Percentiles rank a stretch among this genome's conserved stretches.
These are phyloP conservation scores for Saccharomyces hybrid DNA, from an alignment of 1,139 yeast species.

Conservation along the genomic window DNA sequence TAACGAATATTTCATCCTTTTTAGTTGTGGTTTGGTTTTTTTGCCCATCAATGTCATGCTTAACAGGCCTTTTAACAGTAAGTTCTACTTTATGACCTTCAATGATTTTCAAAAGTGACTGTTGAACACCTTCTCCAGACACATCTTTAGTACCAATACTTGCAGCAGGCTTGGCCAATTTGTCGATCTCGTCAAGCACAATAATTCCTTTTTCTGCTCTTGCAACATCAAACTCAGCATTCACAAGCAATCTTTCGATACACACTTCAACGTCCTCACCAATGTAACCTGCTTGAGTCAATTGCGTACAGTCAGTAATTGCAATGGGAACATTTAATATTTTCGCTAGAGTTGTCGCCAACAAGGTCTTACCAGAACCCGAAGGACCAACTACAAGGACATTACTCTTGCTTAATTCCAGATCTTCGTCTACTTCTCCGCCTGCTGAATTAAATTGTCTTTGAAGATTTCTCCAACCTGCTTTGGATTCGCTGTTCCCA, in stretches of 20 bases:
- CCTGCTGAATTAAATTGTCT: slow-evolving; percentile 22
- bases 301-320: slow-evolving; percentile 48
- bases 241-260: slow-evolving; percentile 41
- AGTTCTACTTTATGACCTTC: slow-evolving; percentile 47
- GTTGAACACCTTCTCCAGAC: slow-evolving; percentile 54
- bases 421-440: slow-evolving; percentile 27
- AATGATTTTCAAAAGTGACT: slow-evolving; percentile 43
- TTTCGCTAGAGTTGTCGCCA: slow-evolving; percentile 45
- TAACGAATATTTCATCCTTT: slow-evolving; percentile 36
- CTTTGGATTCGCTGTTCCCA: slow-evolving; percentile 24
- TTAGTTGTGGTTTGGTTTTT: slow-evolving; percentile 31
- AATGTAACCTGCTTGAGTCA: slow-evolving; percentile 53
- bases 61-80: slow-evolving; percentile 37
- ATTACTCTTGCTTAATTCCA: slow-evolving; percentile 45
- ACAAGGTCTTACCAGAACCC: slow-evolving; percentile 48
- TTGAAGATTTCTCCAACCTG: slow-evolving; percentile 26
- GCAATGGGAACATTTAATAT: slow-evolving; percentile 46
- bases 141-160: slow-evolving; percentile 45
- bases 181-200: slow-evolving; percentile 49
- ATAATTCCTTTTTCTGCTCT: slow-evolving; percentile 46
- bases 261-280: slow-evolving; percentile 53
- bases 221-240: slow-evolving; percentile 42
- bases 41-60: slow-evolving; percentile 30
- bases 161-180: slow-evolving; percentile 41
- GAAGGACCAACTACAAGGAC: slow-evolving; percentile 48